phyloP scores from a whole-genome alignment of 768 basidiomycete genomes.

The Russula lepida region DNA sequence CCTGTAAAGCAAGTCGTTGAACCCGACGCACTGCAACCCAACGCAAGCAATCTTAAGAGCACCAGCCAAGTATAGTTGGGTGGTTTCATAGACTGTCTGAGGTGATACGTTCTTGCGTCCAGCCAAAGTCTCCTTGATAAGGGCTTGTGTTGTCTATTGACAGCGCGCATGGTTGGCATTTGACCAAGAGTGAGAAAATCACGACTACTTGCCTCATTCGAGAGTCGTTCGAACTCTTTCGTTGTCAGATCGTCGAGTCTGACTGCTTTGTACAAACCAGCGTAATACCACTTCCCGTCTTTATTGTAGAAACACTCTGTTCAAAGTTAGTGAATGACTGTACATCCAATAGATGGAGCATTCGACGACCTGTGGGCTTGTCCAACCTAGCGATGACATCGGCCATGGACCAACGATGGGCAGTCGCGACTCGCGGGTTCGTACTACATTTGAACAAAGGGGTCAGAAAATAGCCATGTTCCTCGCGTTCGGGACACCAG shows the following conservation, averaged over 20 bases:
- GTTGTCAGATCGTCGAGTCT: conserved; percentile 53
- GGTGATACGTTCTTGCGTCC: conserved; percentile 70
- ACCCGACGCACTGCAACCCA: conserved; percentile 68
- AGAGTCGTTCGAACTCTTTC: conserved; percentile 62
- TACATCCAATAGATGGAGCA: neutral
- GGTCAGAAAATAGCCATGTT: conserved; percentile 69
- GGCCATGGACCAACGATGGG: conserved; percentile 64
- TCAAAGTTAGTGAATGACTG: neutral
- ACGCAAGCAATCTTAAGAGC: conserved; percentile 68
- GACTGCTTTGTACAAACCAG: conserved; percentile 66
- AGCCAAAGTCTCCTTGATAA: conserved; percentile 64
- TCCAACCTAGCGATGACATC: conserved; percentile 53
- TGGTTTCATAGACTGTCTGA: conserved; percentile 66
- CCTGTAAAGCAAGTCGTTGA: conserved; percentile 58
- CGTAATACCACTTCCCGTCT: conserved; percentile 78
- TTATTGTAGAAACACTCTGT: conserved; percentile 77
- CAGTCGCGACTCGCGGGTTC: conserved; percentile 66
- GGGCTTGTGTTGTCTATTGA: conserved; percentile 49
- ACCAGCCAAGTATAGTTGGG: conserved; percentile 63
- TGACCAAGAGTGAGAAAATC: neutral
- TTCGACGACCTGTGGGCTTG: conserved; percentile 49
- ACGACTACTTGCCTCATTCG: conserved; percentile 42
- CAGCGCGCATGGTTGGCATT: neutral
- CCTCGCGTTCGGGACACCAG: conserved; percentile 78
- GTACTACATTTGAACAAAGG: conserved; percentile 73